A percentile compares a stretch with the other conserved stretches of the same genome.
phyloP scores from a whole-genome alignment of 2,329 filamentous ascomycete genomes.

The Tolypocladium cylindrosporum region DNA sequence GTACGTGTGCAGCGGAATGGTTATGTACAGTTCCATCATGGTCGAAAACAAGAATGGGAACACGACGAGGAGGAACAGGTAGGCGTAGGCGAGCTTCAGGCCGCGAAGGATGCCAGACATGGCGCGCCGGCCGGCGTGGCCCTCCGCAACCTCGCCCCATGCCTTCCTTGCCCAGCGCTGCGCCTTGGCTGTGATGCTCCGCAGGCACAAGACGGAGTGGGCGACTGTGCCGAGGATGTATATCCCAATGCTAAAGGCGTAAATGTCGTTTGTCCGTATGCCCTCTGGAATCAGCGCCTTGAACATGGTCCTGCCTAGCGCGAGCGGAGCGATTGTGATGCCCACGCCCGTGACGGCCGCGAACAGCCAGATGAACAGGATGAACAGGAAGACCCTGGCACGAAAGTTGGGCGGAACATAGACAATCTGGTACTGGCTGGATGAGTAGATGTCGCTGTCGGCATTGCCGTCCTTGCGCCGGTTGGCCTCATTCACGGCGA shows the following conservation, averaged over 20 bases:
- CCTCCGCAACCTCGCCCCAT: constrained; percentile 11
- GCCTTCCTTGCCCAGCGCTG: constrained; percentile 17
- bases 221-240: constrained; percentile 64
- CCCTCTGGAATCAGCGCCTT: constrained; percentile 59
- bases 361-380: constrained; percentile 86
- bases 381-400: constrained; percentile 71
- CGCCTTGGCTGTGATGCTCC: constrained; percentile 23
- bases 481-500: constrained; percentile 56
- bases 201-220: constrained; percentile 50
- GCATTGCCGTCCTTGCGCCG: constrained; percentile 52
- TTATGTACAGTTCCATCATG: constrained; percentile 77
- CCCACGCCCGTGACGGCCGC: constrained; percentile 79
- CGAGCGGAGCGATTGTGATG: constrained; percentile 75
- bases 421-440: constrained; percentile 57
- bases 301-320: constrained; percentile 75
- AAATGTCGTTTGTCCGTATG: constrained; percentile 82
- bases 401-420: constrained; percentile 83
- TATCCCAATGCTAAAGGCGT: constrained; percentile 86
- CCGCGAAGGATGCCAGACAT: constrained; percentile 19
- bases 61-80: constrained; percentile 62
- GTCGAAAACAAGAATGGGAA: constrained; percentile 73
- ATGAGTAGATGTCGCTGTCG: constrained; percentile 40
- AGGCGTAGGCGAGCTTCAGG: constrained; percentile 58
- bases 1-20: constrained; percentile 79
- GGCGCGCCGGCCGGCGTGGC: constrained; percentile 13